Evolutionary conservation across 177 flowering plant species (phyloP).

Genomic region (Vitis hybrid): DNA sequence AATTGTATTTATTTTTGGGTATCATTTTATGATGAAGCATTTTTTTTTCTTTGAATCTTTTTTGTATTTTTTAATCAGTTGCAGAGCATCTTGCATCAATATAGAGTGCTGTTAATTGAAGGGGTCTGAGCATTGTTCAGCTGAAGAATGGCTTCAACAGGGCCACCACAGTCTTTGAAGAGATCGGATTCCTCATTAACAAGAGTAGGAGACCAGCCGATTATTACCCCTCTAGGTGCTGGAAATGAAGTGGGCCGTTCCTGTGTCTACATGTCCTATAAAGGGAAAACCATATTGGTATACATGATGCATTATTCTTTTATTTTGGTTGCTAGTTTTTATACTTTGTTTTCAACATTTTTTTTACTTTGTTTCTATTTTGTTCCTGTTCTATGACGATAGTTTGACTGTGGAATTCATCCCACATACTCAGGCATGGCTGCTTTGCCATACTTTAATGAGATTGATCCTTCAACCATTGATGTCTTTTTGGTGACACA

Average conservation of each 20-base stretch:
- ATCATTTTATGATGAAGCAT: no score
- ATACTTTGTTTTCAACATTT: no score
- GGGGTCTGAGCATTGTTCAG: neutral
- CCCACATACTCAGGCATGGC: conserved; percentile 96
- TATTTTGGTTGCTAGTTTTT: no score
- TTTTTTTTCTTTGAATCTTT: neutral
- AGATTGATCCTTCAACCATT: conserved; percentile 89
- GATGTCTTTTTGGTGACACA: conserved; percentile 93
- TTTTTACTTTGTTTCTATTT: neutral
- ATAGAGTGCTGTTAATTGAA: neutral
- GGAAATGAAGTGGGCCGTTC: conserved; percentile 99
- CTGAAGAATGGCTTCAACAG: conserved; percentile 48
- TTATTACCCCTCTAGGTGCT: conserved; percentile 84
- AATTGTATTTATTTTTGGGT: no score
- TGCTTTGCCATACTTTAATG: conserved; percentile 96
- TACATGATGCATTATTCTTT: no score
- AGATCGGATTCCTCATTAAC: conserved; percentile 42
- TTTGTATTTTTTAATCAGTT: no score
- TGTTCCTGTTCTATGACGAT: conserved; percentile 4
- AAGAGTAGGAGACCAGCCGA: conserved; percentile 71
- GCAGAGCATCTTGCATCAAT: no score
- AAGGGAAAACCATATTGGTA: no score
- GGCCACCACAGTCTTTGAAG: conserved; percentile 47
- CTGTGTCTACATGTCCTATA: no score
- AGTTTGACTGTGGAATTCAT: conserved; percentile 99